Percentiles rank a stretch among this genome's conserved stretches.
Conservation (phyloP, 371 early-diverging fungal genomes). For the Apophysomyces ossiformis region DNA sequence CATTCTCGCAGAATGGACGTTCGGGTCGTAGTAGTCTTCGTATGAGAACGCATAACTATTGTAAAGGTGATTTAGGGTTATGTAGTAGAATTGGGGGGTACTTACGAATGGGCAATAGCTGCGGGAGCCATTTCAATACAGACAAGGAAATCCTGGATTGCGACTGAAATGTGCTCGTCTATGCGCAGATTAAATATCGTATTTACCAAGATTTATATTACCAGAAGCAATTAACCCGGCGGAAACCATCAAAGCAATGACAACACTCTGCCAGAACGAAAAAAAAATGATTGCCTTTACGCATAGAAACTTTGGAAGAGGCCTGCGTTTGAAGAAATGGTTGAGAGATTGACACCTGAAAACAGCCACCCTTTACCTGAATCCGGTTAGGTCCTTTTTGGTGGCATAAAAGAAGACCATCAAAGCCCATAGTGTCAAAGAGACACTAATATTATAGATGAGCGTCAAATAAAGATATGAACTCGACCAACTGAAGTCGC, state of each 20-base stretch:
- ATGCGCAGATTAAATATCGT: not conserved
- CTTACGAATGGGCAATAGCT: slow-evolving; percentile 81
- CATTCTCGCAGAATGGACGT: slow-evolving; percentile 75
- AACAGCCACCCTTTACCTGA: slow-evolving; percentile 57
- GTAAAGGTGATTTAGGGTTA: not conserved
- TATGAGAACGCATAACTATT: slow-evolving; percentile 74
- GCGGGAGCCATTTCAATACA: slow-evolving; percentile 92
- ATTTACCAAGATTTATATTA: not conserved
- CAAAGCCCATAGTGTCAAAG: slow-evolving; percentile 84
- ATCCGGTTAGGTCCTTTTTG: slow-evolving; percentile 77
- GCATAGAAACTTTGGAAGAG: slow-evolving; percentile 92
- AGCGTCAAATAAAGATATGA: slow-evolving; percentile 86
- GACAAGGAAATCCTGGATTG: slow-evolving; percentile 91
- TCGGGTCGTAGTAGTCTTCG: slow-evolving; percentile 70
- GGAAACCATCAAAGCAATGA: slow-evolving; percentile 81
- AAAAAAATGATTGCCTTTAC: slow-evolving; percentile 95
- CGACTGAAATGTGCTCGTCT: slow-evolving; percentile 77
- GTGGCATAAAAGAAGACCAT: slow-evolving; percentile 90
- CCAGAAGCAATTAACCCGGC: slow-evolving; percentile 65
- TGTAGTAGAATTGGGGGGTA: slow-evolving; percentile 4
- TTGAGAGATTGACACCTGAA: not conserved
- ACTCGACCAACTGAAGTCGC: slow-evolving; percentile 70
- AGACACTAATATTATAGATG: slow-evolving; percentile 88
- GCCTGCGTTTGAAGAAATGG: slow-evolving; percentile 49
- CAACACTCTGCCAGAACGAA: slow-evolving; percentile 96